Evolutionary conservation across 768 basidiomycete species (phyloP).

Genomic region (Russula virescens): DNA sequence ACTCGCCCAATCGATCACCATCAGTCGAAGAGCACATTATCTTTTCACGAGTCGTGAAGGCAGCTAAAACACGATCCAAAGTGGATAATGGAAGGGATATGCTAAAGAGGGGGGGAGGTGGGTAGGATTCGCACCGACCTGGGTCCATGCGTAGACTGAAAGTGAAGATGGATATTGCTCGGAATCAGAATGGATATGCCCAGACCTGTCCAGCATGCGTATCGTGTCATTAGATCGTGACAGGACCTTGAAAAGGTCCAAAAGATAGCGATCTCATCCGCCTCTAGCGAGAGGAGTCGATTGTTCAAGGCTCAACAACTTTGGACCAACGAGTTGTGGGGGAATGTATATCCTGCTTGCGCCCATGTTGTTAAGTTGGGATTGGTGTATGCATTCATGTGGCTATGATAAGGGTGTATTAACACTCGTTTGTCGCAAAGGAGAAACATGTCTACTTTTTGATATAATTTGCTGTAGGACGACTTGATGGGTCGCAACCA

Average conservation of each 20-base stretch:
- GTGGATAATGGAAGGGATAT: background rate
- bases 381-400: slow-evolving; percentile 62
- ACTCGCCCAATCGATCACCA: slow-evolving; percentile 1
- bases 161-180: background rate
- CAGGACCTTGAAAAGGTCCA: background rate
- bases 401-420: slow-evolving; percentile 26
- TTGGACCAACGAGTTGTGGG: slow-evolving; percentile 46
- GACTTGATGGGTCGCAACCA: slow-evolving; percentile 71
- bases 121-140: background rate
- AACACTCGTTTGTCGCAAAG: background rate
- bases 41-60: background rate
- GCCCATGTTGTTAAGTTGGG: slow-evolving; percentile 85
- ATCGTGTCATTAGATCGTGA: slow-evolving; percentile 21
- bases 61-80: background rate
- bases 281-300: too few species aligned
- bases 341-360: slow-evolving; percentile 68
- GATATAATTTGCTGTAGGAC: slow-evolving; percentile 81
- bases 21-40: slow-evolving; percentile 1
- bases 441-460: slow-evolving; percentile 39
- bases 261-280: slow-evolving; percentile 6
- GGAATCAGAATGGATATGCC: slow-evolving; percentile 9
- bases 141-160: slow-evolving; percentile 12
- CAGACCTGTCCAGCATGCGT: slow-evolving; percentile 13
- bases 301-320: slow-evolving; percentile 11
- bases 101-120: background rate